Conservation (phyloP, 2,329 filamentous ascomycete genomes). For the Aureobasidium sp. region DNA sequence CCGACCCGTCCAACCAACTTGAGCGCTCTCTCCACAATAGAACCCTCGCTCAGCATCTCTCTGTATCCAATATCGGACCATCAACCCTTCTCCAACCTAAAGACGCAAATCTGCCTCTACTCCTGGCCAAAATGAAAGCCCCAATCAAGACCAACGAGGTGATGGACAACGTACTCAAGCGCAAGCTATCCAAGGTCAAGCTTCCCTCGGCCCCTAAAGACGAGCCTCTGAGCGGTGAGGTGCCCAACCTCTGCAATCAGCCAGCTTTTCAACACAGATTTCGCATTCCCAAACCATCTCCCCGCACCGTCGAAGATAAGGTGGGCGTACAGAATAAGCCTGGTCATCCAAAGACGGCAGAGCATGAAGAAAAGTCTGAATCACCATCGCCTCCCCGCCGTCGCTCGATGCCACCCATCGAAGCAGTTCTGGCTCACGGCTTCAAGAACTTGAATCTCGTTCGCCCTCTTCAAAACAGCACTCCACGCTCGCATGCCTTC, state of each 20-base stretch:
- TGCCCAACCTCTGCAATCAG: neutral
- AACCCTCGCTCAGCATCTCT: neutral
- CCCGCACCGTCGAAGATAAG: neutral
- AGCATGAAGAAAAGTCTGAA: neutral
- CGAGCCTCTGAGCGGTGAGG: neutral
- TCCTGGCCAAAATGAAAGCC: neutral
- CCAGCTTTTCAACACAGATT: neutral
- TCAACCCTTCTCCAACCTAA: neutral
- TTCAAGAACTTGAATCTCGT: neutral
- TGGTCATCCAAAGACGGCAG: neutral
- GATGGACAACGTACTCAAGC: neutral
- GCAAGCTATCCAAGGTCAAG: neutral
- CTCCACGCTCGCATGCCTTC: neutral
- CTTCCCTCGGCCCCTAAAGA: neutral
- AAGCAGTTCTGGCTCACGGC: neutral
- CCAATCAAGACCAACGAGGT: neutral
- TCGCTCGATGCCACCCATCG: neutral
- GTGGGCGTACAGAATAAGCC: too few species aligned
- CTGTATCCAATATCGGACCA: too few species aligned
- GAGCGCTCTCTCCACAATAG: neutral
- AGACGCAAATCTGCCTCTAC: neutral
- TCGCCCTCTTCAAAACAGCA: neutral
- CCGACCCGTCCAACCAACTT: neutral
- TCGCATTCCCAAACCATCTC: neutral
- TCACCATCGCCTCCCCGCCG: neutral